A percentile compares a stretch with the other conserved stretches of the same genome.
phyloP scores from a whole-genome alignment of 2,329 filamentous ascomycete species.

The Diplodia intermedia region DNA sequence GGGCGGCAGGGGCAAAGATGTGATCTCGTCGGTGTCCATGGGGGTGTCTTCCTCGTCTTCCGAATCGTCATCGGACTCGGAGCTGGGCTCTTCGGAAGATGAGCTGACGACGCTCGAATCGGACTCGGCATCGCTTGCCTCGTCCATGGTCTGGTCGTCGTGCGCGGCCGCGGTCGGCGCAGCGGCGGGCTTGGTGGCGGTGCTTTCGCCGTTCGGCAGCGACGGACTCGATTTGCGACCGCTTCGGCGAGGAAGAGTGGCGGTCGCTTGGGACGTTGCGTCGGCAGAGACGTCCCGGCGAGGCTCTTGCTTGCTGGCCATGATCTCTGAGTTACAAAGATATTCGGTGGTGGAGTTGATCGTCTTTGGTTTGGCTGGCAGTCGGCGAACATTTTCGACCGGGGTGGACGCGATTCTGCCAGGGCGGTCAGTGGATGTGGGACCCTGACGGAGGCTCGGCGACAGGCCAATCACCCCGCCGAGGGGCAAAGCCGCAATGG shows the following conservation, averaged over 20 bases:
- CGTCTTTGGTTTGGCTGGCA: neutral
- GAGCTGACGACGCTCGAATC: conserved; percentile 33
- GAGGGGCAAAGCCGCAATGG: conserved; percentile 14
- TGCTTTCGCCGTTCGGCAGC: neutral
- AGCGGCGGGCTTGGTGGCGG: conserved; percentile 1
- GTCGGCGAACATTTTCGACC: conserved; percentile 28
- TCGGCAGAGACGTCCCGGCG: neutral
- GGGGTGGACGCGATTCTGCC: conserved; percentile 9
- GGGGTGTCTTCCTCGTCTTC: conserved; percentile 38
- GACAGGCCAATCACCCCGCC: conserved; percentile 22
- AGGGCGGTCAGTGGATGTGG: conserved; percentile 7
- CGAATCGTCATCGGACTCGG: conserved; percentile 38
- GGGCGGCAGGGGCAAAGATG: conserved; percentile 17
- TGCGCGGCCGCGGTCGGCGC: neutral
- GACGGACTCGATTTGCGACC: conserved; percentile 9
- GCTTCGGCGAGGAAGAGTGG: conserved; percentile 19
- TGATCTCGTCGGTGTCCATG: conserved; percentile 21
- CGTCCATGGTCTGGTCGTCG: neutral
- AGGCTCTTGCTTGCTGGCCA: conserved; percentile 7
- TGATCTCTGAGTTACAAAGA: neutral
- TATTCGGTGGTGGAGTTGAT: conserved; percentile 1
- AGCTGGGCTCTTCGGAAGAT: conserved; percentile 49
- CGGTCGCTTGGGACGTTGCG: neutral
- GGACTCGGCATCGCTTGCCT: conserved; percentile 18
- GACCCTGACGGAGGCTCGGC: neutral